A percentile compares a stretch with the other conserved stretches of the same genome.
Conservation (phyloP, 495 filamentous ascomycete genomes). For the Neurospora sp. region DNA sequence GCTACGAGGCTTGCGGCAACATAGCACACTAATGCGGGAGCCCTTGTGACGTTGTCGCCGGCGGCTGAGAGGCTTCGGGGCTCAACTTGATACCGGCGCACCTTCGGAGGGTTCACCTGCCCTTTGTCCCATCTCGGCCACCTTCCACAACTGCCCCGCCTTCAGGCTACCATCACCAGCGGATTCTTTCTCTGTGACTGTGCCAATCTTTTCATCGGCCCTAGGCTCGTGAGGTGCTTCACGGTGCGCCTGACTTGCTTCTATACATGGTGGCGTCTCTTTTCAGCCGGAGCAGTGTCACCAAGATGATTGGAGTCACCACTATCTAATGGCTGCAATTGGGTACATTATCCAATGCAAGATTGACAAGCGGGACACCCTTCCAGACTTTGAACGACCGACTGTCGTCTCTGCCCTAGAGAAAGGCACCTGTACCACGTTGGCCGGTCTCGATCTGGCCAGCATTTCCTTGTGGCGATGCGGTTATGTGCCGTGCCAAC, state of each 20-base stretch:
- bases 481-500: neutral
- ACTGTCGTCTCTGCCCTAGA: neutral
- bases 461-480: neutral
- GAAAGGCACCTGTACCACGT: neutral
- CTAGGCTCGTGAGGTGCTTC: neutral
- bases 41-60: neutral
- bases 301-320: neutral
- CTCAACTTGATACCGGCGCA: neutral
- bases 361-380: neutral
- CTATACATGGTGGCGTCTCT: neutral
- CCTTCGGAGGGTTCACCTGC: neutral
- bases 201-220: neutral
- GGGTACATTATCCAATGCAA: neutral
- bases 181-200: neutral
- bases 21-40: neutral
- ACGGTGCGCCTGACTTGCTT: neutral
- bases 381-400: neutral
- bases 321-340: neutral
- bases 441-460: neutral
- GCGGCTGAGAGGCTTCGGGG: neutral
- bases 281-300: neutral
- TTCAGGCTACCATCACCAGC: neutral
- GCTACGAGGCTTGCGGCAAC: neutral
- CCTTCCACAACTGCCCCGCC: neutral
- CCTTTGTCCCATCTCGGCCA: neutral